Conservation (phyloP, 805 yeast species). For the Candida suzukii region DNA sequence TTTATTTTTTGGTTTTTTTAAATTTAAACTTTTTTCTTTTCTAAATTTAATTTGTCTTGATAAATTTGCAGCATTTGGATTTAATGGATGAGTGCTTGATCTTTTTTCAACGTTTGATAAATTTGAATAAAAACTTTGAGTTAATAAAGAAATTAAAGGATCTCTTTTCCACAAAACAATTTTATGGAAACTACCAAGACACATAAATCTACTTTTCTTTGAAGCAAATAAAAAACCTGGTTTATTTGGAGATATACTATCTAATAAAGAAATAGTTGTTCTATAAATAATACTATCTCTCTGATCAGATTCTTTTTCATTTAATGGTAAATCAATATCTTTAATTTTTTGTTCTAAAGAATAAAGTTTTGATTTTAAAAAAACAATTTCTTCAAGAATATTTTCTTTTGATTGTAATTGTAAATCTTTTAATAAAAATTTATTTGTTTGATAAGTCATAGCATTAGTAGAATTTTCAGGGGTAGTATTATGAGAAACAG, state of each 20-base stretch:
- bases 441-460: too few species aligned
- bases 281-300: neutral
- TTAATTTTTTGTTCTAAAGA: neutral
- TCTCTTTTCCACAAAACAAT: conserved; percentile 10
- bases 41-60: conserved; percentile 7
- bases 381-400: neutral
- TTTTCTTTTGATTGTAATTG: neutral
- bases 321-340: neutral
- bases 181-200: conserved; percentile 11
- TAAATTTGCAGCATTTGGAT: neutral
- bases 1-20: neutral
- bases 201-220: conserved; percentile 12
- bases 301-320: neutral
- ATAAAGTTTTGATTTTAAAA: neutral
- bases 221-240: conserved; percentile 8
- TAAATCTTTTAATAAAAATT: too few species aligned
- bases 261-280: neutral
- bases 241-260: conserved; percentile 1
- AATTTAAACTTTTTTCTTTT: conserved; percentile 1
- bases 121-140: conserved; percentile 5
- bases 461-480: neutral
- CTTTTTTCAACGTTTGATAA: neutral
- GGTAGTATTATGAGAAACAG: too few species aligned
- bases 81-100: neutral
- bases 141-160: conserved; percentile 9